Evolutionary conservation across 1,284 basidiomycete genomes (phyloP), one percentile per base, ranked within the genome.

Genomic region (Termitomyces sp.): DNA sequence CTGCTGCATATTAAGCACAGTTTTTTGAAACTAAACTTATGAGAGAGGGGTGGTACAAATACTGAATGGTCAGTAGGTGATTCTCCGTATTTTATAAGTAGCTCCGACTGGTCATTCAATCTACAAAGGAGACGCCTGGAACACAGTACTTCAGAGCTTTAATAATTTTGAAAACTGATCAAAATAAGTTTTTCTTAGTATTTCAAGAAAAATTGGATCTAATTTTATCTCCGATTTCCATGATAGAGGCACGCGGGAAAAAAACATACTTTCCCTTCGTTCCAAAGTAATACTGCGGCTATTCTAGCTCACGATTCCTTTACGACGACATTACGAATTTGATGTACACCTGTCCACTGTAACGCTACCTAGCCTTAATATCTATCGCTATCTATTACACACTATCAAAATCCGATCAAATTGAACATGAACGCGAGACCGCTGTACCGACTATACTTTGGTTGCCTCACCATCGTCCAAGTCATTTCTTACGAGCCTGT

Each of bases 401-500:
- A 13, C 6, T 40, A 4, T 19, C 13, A 24, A 41, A 50, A 36
- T 52, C 38, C 36, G 33, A 53, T 54, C 43, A 50, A 47, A 48
- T 42, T 44, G 31, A 39, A 52, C 55, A 58, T 55, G 51, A 34
- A 50, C 34, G 39, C 53, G 5, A 54, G 36, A n/a, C 50, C 49
- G 49, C 54, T 58, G 30, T 57, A 30, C 52, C 33, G 39, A 42
- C 26, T 60, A 38, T 60, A 43, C 39, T 17, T 59, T 39, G 52
- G 30, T 38, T 54, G 39, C 40, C 41, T 58, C 10, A 36, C 52
- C 9, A 42, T 53, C 24, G 50, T 26, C 39, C 52, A 45, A 51
- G 60, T 58, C 38, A 34, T 31, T 52, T 62, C 64, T 24, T 65
- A 65, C 50, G 61, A 65, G 39, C 46, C 60, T 40, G 44, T 43